Evolutionary conservation across 179 eudicot species (phyloP).

Genomic region (Actinidia chinensis): DNA sequence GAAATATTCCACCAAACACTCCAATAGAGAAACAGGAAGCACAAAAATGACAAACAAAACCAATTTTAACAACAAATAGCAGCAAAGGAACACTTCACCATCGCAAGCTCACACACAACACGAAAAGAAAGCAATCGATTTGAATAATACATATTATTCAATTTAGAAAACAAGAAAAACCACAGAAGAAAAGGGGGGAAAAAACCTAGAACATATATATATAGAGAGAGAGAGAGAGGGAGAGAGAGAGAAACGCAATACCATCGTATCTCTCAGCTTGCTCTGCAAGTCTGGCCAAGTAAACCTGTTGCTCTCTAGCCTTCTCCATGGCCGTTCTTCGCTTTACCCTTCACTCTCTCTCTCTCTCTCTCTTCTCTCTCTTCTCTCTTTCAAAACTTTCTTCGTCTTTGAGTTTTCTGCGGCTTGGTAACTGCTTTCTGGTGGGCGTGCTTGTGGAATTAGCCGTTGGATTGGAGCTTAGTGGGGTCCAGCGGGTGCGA

Average conservation of each 20-base stretch:
- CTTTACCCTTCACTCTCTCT: neutral
- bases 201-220: neutral
- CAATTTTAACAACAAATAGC: neutral
- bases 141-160: neutral
- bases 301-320: constrained; percentile 70
- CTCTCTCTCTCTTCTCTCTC: neutral
- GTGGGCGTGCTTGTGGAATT: neutral
- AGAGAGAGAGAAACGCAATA: constrained; percentile 1
- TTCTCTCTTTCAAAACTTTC: too few species aligned
- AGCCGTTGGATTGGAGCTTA: constrained; percentile 13
- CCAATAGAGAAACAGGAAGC: neutral
- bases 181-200: too few species aligned
- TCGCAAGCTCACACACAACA: neutral
- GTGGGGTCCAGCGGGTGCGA: neutral
- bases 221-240: too few species aligned
- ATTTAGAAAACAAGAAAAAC: neutral
- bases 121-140: neutral
- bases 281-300: constrained; percentile 74
- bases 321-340: constrained; percentile 40
- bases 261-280: constrained; percentile 90
- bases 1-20: neutral
- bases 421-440: neutral
- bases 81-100: neutral
- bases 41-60: neutral
- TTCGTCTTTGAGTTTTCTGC: neutral